Evolutionary conservation across 2,329 filamentous ascomycete genomes (phyloP).

Genomic region (Coniochaeta pulveracea): DNA sequence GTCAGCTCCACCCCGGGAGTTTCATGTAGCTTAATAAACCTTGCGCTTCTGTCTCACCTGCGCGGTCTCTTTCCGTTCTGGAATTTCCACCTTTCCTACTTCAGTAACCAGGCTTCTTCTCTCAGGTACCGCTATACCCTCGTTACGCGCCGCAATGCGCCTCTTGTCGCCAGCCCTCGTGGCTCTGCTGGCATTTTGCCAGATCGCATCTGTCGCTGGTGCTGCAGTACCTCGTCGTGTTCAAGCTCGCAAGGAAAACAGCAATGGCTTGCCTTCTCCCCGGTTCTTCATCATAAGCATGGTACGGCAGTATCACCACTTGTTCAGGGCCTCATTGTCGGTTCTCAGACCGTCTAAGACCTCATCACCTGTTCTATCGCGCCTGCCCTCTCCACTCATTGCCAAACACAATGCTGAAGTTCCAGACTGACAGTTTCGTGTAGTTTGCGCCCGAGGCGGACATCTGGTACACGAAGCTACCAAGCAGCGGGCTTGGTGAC

Average conservation of each 20-base stretch:
- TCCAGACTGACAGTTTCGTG: not conserved
- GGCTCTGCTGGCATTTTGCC: slow-evolving; percentile 1
- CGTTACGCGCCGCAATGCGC: slow-evolving; percentile 2
- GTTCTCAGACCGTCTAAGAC: not conserved
- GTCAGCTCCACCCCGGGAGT: slow-evolving; percentile 1
- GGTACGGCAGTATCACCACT: no score
- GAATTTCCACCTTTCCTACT: not conserved
- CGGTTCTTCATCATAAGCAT: slow-evolving; percentile 54
- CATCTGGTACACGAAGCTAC: slow-evolving; percentile 46
- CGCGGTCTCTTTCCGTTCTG: no score
- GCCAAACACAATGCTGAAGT: not conserved
- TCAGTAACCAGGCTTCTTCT: not conserved
- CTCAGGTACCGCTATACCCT: not conserved
- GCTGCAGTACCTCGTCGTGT: not conserved
- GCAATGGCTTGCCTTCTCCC: slow-evolving; percentile 28
- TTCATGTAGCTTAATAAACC: slow-evolving; percentile 1
- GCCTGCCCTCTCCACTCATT: not conserved
- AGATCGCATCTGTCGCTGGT: not conserved
- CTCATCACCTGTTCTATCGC: not conserved
- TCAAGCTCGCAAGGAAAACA: not conserved
- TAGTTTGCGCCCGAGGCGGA: slow-evolving; percentile 52
- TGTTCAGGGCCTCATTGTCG: slow-evolving; percentile 11
- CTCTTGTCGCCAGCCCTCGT: not conserved
- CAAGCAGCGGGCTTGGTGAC: slow-evolving; percentile 34
- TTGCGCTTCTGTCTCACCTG: not conserved